A percentile compares a stretch with the other conserved stretches of the same genome.
These are phyloP conservation scores for Colletotrichum sp. DNA, from an alignment of 2,329 filamentous ascomycete genomes.

Conservation along the genomic window DNA sequence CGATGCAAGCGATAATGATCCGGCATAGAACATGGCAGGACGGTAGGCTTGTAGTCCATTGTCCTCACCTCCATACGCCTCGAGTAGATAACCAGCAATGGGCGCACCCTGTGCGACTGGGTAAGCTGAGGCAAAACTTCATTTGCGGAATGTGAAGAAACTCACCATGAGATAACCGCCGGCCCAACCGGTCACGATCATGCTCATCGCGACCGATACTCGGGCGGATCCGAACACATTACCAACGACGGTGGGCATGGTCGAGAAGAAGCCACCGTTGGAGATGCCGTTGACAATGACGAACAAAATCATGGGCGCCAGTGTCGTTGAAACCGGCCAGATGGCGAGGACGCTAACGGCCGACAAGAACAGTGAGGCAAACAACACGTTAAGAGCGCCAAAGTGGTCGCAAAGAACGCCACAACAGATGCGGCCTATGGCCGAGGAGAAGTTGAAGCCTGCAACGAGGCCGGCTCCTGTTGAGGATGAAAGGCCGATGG, in stretches of 20 bases:
- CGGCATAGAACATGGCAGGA: conserved; percentile 68
- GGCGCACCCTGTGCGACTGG: conserved; percentile 48
- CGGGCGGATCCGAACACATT: conserved; percentile 62
- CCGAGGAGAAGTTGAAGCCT: conserved; percentile 66
- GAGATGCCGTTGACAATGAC: conserved; percentile 64
- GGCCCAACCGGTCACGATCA: conserved; percentile 66
- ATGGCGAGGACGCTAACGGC: conserved; percentile 64
- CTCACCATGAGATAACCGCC: conserved; percentile 65
- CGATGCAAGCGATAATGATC: conserved; percentile 53
- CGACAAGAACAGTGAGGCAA: conserved; percentile 55
- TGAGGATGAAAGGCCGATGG: conserved; percentile 57
- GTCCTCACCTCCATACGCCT: conserved; percentile 57
- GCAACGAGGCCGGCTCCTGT: conserved; percentile 64
- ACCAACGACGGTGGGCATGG: conserved; percentile 67
- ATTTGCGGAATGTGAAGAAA: neutral
- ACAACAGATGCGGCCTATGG: conserved; percentile 59
- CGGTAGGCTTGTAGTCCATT: conserved; percentile 57
- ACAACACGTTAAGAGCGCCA: conserved; percentile 61
- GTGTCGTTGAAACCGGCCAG: conserved; percentile 62
- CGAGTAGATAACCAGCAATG: conserved; percentile 65
- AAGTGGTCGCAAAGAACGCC: conserved; percentile 60
- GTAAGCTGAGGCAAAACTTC: neutral
- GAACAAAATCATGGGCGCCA: conserved; percentile 61
- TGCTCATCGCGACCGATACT: conserved; percentile 63
- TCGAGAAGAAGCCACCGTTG: conserved; percentile 69